Evolutionary conservation across 2,329 filamentous ascomycete genomes (phyloP), one percentile per base, ranked within the genome.

Genomic region (Aspergillus costaricaensis): DNA sequence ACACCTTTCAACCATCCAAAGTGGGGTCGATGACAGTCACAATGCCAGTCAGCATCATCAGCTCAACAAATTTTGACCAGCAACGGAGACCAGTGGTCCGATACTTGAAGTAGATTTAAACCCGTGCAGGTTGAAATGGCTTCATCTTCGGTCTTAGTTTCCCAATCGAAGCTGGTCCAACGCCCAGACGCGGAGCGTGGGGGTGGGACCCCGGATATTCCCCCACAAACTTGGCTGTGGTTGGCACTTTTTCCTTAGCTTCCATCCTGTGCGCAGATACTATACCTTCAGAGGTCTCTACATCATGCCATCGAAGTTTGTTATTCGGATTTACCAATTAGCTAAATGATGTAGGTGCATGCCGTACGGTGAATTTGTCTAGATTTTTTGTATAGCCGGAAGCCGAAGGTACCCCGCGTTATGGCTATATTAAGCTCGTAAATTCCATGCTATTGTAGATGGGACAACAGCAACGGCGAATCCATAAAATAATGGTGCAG

Each of bases 201-300:
- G 47, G 47, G 47, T 50, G 47, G 47, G 25, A 30, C 47, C 47
- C 47, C 47, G 47, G 47, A 50, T 32, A 32, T 32, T 27, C 47
- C 47, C 47, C 19, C 44, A 50, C n/a, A 50, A 9, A 27, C 25
- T 44, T 30, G 25, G n/a, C 25, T 9, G 15, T 50, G 44, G 44
- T 49, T 49, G 44, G 44, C 44, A 19, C 47, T 5, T 19, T 49
- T 3, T 12, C 21, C 14, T 23, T 7, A 17, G 39, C 23, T 30
- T 27, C 23, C 8, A 23, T 25, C 21, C 44, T 21, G 41, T 49
- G 44, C 23, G 14, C 44, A 9, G 10, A 49, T 25, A 23, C 44
- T 49, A 48, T n/a, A 8, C 23, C 19, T 23, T 48, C 12, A 36
- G 32, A 36, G 32, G 12, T 14, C 41, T 44, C 15, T 3, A 17